These are phyloP conservation scores for Sugiyamaella boreocaroliniensis DNA, from an alignment of 805 yeast genomes.

Conservation along the genomic window DNA sequence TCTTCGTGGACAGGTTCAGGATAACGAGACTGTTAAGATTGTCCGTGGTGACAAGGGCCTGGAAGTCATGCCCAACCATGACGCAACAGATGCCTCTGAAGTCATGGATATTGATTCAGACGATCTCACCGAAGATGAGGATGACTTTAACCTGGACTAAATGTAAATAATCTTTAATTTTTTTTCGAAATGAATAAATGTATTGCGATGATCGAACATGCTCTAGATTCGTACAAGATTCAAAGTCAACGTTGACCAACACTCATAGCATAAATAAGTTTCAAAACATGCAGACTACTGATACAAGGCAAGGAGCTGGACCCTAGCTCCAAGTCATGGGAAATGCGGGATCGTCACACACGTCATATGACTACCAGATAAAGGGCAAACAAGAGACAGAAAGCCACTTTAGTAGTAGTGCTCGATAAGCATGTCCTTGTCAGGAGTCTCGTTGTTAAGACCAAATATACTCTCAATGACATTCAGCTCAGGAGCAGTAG, in stretches of 20 bases:
- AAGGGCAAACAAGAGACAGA: too few relatives aligned
- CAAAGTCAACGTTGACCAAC: not conserved
- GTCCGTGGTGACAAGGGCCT: slow-evolving; percentile 53
- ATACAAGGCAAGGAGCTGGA: not conserved
- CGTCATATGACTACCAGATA: too few relatives aligned
- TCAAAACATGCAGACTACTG: not conserved
- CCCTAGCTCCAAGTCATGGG: too few relatives aligned
- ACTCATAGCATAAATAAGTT: not conserved
- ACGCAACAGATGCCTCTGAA: slow-evolving; percentile 54
- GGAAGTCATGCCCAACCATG: slow-evolving; percentile 83
- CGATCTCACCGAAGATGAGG: slow-evolving; percentile 15
- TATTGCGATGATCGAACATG: not conserved
- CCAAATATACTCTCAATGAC: slow-evolving; percentile 91
- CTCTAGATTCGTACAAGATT: too few relatives aligned
- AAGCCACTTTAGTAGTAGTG: slow-evolving; percentile 28
- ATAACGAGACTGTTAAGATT: slow-evolving; percentile 79
- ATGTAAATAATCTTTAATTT: too few relatives aligned
- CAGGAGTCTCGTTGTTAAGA: slow-evolving; percentile 34
- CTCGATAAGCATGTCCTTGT: slow-evolving; percentile 34
- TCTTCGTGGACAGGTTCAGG: slow-evolving; percentile 77
- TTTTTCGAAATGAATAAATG: not conserved
- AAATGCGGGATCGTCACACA: too few relatives aligned
- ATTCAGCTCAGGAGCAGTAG: slow-evolving; percentile 97
- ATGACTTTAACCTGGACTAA: not conserved
- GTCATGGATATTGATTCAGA: slow-evolving; percentile 32